Conservation (phyloP, 2,329 filamentous ascomycete genomes). For the Apiospora pterosperma region DNA sequence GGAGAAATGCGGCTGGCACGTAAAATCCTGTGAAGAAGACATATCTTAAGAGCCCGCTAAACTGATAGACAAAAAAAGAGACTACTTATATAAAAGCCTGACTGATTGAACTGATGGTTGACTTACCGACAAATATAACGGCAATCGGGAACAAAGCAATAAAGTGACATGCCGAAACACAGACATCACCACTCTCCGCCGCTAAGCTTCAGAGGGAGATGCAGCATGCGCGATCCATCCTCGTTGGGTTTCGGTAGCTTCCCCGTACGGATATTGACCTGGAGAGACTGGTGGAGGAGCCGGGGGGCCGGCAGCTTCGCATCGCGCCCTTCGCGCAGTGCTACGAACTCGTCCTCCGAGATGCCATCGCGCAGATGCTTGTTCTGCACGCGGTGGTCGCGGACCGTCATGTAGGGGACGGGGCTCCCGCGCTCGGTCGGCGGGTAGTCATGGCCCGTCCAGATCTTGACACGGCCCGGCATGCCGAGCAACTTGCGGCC, state of each 20-base stretch:
- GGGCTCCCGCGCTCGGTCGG: conserved; percentile 27
- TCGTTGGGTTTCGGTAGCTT: conserved; percentile 30
- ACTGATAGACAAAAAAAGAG: too few species aligned
- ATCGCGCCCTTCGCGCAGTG: conserved; percentile 41
- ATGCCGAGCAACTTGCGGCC: conserved; percentile 35
- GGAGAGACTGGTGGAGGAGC: conserved; percentile 47
- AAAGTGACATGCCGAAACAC: neutral
- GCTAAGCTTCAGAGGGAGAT: conserved; percentile 30
- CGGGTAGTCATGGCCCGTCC: conserved; percentile 55
- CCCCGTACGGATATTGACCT: conserved; percentile 51
- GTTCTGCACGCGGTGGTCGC: conserved; percentile 42
- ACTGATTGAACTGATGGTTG: too few species aligned
- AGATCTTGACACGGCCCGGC: conserved; percentile 42
- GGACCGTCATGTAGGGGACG: conserved; percentile 40
- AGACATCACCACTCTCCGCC: neutral
- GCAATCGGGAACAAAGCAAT: neutral
- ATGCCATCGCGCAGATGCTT: conserved; percentile 43
- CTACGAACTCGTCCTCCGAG: conserved; percentile 40
- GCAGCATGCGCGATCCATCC: conserved; percentile 28
- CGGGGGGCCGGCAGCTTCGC: conserved; percentile 37
- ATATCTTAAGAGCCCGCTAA: too few species aligned
- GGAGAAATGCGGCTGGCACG: too few species aligned
- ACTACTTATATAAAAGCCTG: too few species aligned
- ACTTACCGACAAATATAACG: neutral
- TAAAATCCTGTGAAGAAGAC: too few species aligned